Conservation (phyloP, 805 yeast species). For the Jamesozyma rosinii region DNA sequence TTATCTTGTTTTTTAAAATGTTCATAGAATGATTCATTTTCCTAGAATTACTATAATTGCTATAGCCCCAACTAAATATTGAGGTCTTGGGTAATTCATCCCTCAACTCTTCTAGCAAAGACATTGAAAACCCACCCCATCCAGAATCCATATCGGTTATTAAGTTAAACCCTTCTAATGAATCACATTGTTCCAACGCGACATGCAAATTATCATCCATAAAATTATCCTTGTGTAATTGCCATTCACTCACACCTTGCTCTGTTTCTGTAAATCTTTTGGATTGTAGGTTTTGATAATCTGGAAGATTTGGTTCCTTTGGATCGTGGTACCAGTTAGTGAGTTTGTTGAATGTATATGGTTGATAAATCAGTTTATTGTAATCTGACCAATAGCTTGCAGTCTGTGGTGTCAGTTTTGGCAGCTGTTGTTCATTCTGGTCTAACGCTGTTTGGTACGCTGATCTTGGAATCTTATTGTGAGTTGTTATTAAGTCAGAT, state of each 20-base stretch:
- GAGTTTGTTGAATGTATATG: constrained; percentile 46
- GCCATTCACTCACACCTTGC: constrained; percentile 55
- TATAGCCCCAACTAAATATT: constrained; percentile 41
- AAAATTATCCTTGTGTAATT: constrained; percentile 37
- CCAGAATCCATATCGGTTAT: constrained; percentile 64
- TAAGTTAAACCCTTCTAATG: constrained; percentile 59
- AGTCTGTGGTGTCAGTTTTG: constrained; percentile 32
- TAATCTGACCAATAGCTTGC: constrained; percentile 77
- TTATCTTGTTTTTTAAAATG: constrained; percentile 34
- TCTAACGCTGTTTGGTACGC: constrained; percentile 61
- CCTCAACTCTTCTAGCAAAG: constrained; percentile 42
- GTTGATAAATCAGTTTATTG: constrained; percentile 55
- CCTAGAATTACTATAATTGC: constrained; percentile 15
- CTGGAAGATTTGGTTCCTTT: constrained; percentile 23
- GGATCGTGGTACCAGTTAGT: constrained; percentile 46
- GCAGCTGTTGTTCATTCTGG: constrained; percentile 28
- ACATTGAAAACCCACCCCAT: constrained; percentile 72
- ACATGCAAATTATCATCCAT: constrained; percentile 52
- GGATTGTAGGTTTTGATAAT: constrained; percentile 17
- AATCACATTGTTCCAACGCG: constrained; percentile 67
- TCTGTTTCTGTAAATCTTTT: constrained; percentile 38
- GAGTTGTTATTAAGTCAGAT: constrained; percentile 26
- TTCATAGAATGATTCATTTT: constrained; percentile 9
- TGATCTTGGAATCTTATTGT: constrained; percentile 37
- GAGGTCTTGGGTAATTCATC: constrained; percentile 57